Base-by-base conservation (phyloP, 2,329 filamentous ascomycete species). In the Pseudocercospora musae region DNA sequence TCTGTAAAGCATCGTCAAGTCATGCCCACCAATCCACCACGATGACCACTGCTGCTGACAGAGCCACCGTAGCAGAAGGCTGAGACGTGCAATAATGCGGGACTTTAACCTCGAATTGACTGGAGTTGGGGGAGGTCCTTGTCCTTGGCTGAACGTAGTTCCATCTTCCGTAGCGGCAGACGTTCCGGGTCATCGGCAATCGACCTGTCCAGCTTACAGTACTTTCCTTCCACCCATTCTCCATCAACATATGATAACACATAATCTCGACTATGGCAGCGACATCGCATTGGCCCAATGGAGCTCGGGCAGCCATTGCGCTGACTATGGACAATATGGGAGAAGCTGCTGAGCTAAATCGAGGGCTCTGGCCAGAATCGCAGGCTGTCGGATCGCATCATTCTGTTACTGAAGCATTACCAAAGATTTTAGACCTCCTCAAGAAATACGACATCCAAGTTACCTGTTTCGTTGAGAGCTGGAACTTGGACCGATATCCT, bases 321-420 rank as follows among this genome's bases (percentile, higher is more conserved):
- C 56, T 74, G 44, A 75, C 73, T 13, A 62, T 75, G 27, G 73
- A 75, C 69, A 75, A 75, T 62, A 71, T 74, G 69, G 73, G 71
- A 40, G 73, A 75, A 68, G 73, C 73, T 13, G 73, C 73, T 18
- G 73, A 75, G 54, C 54, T 75, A 0, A 66, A 75, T 50, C 67
- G 73, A 1, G 58, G 62, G 3, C 63, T 75, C 11, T 73, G 73
- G 72, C 69, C 69, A 10, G 18, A 58, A 48, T 48, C 63, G 27
- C 25, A 67, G 56, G 68, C 71, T 9, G 57, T 74, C 13, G 73
- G 73, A 15, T 65, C 66, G 7, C 73, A 75, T 57, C 69, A 69
- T 58, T 70, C 69, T 10, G 70, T 74, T 18, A 71, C 57, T 29
- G 62, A 70, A 52, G 68, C 67, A 18, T 40, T 75, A 1, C 73